phyloP scores from a whole-genome alignment of 352 stramenopile genomes.

The Globisporangium parvum region DNA sequence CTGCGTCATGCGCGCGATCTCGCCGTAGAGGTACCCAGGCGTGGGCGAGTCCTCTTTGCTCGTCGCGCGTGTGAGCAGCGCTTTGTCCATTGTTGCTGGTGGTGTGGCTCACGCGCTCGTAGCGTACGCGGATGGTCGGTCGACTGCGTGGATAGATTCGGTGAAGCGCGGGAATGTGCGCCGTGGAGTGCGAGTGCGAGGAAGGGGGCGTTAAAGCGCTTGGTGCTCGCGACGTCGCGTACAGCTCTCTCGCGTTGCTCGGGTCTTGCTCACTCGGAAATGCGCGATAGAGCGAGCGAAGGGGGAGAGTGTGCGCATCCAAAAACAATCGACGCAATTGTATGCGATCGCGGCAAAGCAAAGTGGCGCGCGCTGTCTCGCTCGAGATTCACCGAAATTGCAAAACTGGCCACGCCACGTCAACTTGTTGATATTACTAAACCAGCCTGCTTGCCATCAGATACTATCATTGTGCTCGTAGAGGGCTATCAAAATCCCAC shows the following conservation, averaged over 20 bases:
- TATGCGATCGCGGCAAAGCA: background rate
- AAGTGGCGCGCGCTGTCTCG: background rate
- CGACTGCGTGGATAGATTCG: background rate
- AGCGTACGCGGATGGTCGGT: background rate
- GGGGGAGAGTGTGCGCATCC: background rate
- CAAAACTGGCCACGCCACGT: background rate
- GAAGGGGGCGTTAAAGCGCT: background rate
- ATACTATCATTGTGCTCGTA: too few species aligned
- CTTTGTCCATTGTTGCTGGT: slow-evolving; percentile 84
- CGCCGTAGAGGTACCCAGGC: slow-evolving; percentile 94
- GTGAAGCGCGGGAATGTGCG: background rate
- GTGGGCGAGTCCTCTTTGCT: slow-evolving; percentile 92
- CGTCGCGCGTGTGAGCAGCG: slow-evolving; percentile 89
- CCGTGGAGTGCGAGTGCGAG: background rate
- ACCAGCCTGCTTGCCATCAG: background rate
- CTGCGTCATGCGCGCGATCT: slow-evolving; percentile 93
- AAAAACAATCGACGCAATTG: background rate
- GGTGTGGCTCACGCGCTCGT: background rate
- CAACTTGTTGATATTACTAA: background rate
- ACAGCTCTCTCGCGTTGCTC: background rate
- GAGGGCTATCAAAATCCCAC: too few species aligned
- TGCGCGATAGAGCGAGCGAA: background rate
- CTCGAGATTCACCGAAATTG: background rate
- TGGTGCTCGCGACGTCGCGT: background rate
- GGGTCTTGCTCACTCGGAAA: background rate